phyloP scores from a whole-genome alignment of 2,329 filamentous ascomycete genomes.

The Dothidotthia symphoricarpi region DNA sequence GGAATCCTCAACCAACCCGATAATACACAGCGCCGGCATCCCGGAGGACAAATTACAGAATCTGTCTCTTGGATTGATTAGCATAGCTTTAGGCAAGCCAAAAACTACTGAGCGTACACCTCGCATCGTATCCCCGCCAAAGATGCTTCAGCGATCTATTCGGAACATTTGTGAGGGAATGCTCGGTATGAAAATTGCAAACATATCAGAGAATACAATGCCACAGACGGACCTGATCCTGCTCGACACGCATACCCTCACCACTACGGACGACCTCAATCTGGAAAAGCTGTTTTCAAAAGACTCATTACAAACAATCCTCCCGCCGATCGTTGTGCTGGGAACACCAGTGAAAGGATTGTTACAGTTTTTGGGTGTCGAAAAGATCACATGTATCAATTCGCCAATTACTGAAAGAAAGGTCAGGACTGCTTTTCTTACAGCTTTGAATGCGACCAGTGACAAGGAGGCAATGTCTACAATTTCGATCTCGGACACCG shows the following conservation, averaged over 20 bases:
- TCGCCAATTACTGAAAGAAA: slow-evolving; percentile 3
- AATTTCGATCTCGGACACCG: too few species aligned
- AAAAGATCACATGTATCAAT: slow-evolving; percentile 1
- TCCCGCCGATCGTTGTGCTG: slow-evolving; percentile 2
- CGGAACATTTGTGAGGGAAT: slow-evolving; percentile 6
- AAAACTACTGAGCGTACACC: not conserved
- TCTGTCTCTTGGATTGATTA: slow-evolving; percentile 3
- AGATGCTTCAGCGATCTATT: slow-evolving; percentile 3
- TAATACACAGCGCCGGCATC: not conserved
- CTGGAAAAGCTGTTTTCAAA: slow-evolving; percentile 1
- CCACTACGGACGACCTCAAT: not conserved
- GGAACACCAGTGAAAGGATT: not conserved
- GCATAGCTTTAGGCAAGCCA: not conserved
- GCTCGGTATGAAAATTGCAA: slow-evolving; percentile 4
- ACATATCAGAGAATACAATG: not conserved
- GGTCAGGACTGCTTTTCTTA: slow-evolving; percentile 1
- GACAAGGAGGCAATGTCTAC: too few species aligned
- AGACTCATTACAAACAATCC: not conserved
- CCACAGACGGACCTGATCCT: slow-evolving; percentile 4
- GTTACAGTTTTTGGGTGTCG: not conserved
- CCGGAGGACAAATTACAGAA: not conserved
- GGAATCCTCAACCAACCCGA: not conserved
- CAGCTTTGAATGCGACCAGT: not conserved
- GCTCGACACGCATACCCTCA: slow-evolving; percentile 5
- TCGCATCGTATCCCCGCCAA: slow-evolving; percentile 1